Conservation (phyloP, 2,329 filamentous ascomycete genomes). For the Periglandula ipomoeae region DNA sequence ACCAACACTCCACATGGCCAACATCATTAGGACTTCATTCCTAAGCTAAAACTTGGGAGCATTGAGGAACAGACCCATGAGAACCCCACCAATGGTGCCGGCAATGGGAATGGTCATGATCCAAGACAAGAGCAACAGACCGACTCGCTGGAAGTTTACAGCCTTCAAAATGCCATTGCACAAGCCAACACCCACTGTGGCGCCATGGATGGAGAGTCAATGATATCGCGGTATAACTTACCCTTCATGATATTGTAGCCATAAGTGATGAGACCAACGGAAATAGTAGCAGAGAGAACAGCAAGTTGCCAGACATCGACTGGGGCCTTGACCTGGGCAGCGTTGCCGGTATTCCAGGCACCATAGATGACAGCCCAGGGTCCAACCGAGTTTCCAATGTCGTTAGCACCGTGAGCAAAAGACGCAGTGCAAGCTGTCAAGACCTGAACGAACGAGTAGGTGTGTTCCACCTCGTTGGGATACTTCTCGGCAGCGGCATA, state of each 20-base stretch:
- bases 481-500: constrained; percentile 58
- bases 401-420: constrained; percentile 70
- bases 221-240: constrained; percentile 27
- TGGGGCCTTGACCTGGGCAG: constrained; percentile 50
- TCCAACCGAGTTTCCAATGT: constrained; percentile 64
- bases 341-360: constrained; percentile 55
- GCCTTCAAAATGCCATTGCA: constrained; percentile 65
- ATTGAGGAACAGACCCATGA: constrained; percentile 32
- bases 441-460: constrained; percentile 59
- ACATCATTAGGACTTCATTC: too few species aligned
- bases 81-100: constrained; percentile 29
- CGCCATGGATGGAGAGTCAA: constrained; percentile 26
- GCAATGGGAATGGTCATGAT: constrained; percentile 34
- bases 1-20: too few species aligned
- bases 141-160: constrained; percentile 67
- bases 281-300: constrained; percentile 56
- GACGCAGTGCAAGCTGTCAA: constrained; percentile 63
- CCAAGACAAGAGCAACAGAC: constrained; percentile 57
- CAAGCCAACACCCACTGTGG: constrained; percentile 67
- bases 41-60: constrained; percentile 24
- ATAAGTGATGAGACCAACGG: constrained; percentile 60
- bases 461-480: constrained; percentile 60
- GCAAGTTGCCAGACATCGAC: constrained; percentile 72
- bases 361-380: constrained; percentile 61
- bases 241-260: constrained; percentile 80